These are phyloP conservation scores for Monilinia aucupariae DNA, from an alignment of 2,329 filamentous ascomycete species.

Conservation along the genomic window DNA sequence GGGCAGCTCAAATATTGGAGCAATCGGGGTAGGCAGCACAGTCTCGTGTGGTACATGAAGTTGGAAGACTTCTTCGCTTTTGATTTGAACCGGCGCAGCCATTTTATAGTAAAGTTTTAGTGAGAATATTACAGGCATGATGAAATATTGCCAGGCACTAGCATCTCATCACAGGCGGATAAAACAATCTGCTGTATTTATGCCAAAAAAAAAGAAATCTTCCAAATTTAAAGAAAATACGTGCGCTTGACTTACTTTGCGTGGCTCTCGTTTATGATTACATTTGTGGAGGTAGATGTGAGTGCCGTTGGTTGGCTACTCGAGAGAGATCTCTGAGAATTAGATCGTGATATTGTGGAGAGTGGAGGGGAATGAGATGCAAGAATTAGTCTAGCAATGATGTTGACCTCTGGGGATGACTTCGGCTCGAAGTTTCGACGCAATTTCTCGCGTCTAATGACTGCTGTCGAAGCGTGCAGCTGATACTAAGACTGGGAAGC, in stretches of 20 bases:
- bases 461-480: conserved; percentile 23
- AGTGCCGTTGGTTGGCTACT: neutral
- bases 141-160: too few relatives aligned
- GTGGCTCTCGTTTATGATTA: neutral
- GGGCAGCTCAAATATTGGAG: neutral
- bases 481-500: conserved; percentile 25
- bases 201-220: too few relatives aligned
- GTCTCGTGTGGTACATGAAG: neutral
- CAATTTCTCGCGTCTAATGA: neutral
- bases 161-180: too few relatives aligned
- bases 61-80: conserved; percentile 18
- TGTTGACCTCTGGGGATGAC: neutral
- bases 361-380: neutral
- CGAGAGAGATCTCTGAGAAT: neutral
- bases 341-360: neutral
- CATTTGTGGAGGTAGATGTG: neutral
- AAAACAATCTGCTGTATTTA: too few relatives aligned
- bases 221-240: neutral
- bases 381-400: neutral
- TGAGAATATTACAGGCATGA: neutral
- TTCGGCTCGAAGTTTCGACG: conserved; percentile 8
- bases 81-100: neutral
- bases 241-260: neutral
- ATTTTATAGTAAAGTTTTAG: conserved; percentile 9
- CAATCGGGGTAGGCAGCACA: neutral